Evolutionary conservation across 345 rosid genomes (phyloP), one percentile per base, ranked within the genome.

Genomic region (Punica granatum): DNA sequence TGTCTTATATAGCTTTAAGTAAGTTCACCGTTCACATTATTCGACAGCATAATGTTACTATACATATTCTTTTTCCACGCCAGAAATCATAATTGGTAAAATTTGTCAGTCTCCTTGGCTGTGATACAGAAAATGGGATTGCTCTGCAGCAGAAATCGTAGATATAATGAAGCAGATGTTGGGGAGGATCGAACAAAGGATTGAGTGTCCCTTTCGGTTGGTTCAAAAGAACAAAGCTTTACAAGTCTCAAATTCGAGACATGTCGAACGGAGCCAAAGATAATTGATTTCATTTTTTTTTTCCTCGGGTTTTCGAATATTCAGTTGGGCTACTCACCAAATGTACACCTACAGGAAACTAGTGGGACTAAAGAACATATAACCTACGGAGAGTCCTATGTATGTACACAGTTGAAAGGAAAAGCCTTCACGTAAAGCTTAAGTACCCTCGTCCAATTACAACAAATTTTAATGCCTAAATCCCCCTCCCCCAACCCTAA

Each of bases 121-220:
- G 67, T 71, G 9, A 67, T 76, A 70, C 78, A 84, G 66, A 79
- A 80, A 64, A 90, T 88, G 99, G 97, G 99, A 64, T 78, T 77
- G 73, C 91, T 91, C 74, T 94, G 99, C 83, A 89, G 96, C 72
- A 89, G 79, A 86, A 81, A 80, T 72, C 75, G 73, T 51, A 83
- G 58, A 39, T 81, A 75, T 77, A 83, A 65, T 77, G 88, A 85
- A 28, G 85, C 90, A 70, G 88, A 94, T 68, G 67, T 82, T 5
- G 90, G 89, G 49, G 99, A 91, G 83, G 85, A 80, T 76, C n/a
- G n/a, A n/a, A n/a, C n/a, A n/a, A n/a, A n/a, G n/a, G n/a, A n/a
- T n/a, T n/a, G n/a, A n/a, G n/a, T n/a, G n/a, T n/a, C n/a, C n/a
- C n/a, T n/a, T n/a, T n/a, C n/a, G n/a, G n/a, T n/a, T n/a, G n/a